Evolutionary conservation across 441 rosid species (phyloP), one percentile per base, ranked within the genome.

Genomic region (Bocquillonia castaneifolia): DNA sequence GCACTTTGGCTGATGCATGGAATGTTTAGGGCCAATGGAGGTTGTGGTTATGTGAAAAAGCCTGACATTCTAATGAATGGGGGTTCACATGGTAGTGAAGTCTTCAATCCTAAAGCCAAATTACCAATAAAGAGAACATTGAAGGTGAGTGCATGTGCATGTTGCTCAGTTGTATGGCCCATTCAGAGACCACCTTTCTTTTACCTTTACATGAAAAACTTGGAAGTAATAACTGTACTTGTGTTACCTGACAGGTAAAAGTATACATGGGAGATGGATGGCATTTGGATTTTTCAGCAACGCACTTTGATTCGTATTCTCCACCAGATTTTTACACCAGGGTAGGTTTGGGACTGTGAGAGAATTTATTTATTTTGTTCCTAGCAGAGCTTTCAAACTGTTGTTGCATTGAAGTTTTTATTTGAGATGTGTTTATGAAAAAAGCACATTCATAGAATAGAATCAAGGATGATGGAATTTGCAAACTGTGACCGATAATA

Each of bases 211-310:
- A 1, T 2, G 6, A 10, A 36, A 28, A 25, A 37, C 57, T 45
- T 50, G n/a, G n/a, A n/a, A n/a, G n/a, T 14, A 37, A 40, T 56
- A 39, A 13, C 23, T 59, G 23, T 58, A 15, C 22, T 58, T 13
- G 34, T 34, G 10, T 56, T 39, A 42, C 57, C 73, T 34, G 58
- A 39, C 76, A 92, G 97, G 93, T 92, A 45, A 88, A 84, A 74
- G 74, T 92, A 25, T 90, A 81, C 59, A 85, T 88, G 90, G 98
- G 98, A 63, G 92, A 87, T 80, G 95, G 97, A 70, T 92, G 98
- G 97, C 80, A 81, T 74, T 64, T 75, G n/a, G 98, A 92, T 61
- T 92, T 92, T 66, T 79, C 65, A 13, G 88, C 74, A 48, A 90
- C 92, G 4, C 96, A 92, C 64, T 92, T 92, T 5, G 96, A 92